phyloP scores from a whole-genome alignment of 2,329 filamentous ascomycete species.

The Fusarium domesticum region DNA sequence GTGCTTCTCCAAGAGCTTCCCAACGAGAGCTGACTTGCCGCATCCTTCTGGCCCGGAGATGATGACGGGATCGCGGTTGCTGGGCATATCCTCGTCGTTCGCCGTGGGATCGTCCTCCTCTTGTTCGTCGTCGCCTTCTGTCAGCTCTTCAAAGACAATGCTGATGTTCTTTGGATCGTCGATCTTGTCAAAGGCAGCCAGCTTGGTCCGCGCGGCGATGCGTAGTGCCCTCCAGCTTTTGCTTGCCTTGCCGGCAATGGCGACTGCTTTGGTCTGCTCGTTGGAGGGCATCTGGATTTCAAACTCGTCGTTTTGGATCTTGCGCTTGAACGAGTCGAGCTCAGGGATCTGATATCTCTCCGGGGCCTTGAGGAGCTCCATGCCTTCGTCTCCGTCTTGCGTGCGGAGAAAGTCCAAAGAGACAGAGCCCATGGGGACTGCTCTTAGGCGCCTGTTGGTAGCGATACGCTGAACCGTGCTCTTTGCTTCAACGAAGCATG shows the following conservation, averaged over 20 bases:
- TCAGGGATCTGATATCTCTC: constrained; percentile 66
- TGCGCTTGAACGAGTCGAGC: constrained; percentile 66
- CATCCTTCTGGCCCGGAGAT: constrained; percentile 62
- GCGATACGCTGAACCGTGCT: constrained; percentile 62
- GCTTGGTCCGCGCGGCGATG: constrained; percentile 69
- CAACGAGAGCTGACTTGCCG: constrained; percentile 62
- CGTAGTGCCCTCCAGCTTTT: constrained; percentile 89
- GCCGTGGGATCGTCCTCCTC: constrained; percentile 36
- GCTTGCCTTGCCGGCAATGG: constrained; percentile 73
- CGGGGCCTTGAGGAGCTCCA: constrained; percentile 67
- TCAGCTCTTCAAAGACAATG: constrained; percentile 52
- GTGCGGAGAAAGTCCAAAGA: constrained; percentile 76
- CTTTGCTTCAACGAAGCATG: constrained; percentile 68
- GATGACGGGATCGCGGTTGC: constrained; percentile 57
- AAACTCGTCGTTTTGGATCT: constrained; percentile 76
- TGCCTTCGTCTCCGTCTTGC: constrained; percentile 53
- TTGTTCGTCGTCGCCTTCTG: constrained; percentile 37
- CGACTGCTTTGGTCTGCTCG: constrained; percentile 52
- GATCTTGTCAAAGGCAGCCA: constrained; percentile 81
- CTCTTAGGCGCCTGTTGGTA: constrained; percentile 66
- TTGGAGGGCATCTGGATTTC: constrained; percentile 79
- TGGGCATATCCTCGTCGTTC: constrained; percentile 40
- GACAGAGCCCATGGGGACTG: constrained; percentile 67
- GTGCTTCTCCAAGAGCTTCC: constrained; percentile 60
- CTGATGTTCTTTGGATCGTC: constrained; percentile 74